These are phyloP conservation scores for Catenaria anguillulae DNA, from an alignment of 371 early-diverging fungal species.

Conservation along the genomic window DNA sequence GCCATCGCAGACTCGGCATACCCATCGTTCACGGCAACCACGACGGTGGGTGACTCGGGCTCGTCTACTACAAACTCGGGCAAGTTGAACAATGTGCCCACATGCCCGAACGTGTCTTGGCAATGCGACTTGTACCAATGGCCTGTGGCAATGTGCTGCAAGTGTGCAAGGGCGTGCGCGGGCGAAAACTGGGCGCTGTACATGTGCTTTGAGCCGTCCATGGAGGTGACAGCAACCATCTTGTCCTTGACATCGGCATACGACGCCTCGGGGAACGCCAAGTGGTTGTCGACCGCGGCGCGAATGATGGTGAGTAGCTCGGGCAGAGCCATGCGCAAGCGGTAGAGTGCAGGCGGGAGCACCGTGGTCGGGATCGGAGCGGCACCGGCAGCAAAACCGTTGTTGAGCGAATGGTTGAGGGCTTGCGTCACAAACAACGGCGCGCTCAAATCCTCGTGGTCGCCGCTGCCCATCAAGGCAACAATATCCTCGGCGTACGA, in stretches of 20 bases:
- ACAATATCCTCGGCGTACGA: no score
- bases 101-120: not conserved
- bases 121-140: not conserved
- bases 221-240: not conserved
- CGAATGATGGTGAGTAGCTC: not conserved
- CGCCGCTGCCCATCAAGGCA: no score
- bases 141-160: not conserved
- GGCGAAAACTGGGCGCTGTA: not conserved
- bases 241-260: not conserved
- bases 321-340: not conserved
- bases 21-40: no score
- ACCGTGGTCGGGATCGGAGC: not conserved
- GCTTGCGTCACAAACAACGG: no score
- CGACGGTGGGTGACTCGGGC: no score
- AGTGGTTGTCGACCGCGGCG: not conserved
- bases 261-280: not conserved
- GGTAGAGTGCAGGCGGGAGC: not conserved
- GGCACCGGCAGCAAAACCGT: no score
- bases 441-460: no score
- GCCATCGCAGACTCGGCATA: no score
- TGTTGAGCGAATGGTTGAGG: no score
- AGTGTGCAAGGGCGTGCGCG: not conserved
- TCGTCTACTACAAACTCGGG: no score
- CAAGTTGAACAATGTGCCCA: not conserved
- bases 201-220: not conserved